phyloP scores from a whole-genome alignment of 495 filamentous ascomycete species.

The Talaromyces stipitatus region DNA sequence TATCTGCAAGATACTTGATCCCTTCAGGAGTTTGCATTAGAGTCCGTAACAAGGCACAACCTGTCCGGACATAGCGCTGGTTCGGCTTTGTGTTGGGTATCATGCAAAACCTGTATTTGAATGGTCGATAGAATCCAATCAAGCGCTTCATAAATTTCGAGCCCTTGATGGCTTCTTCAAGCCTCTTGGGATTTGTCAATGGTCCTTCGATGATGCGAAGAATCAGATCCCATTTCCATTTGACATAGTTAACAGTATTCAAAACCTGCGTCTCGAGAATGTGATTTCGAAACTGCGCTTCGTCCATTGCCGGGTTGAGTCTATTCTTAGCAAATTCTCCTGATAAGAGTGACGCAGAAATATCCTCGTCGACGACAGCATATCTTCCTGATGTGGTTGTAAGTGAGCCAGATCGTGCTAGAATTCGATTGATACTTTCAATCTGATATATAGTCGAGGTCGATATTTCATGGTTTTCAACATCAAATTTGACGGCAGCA shows the following conservation, averaged over 20 bases:
- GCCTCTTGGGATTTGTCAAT: constrained; percentile 78
- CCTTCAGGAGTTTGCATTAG: constrained; percentile 81
- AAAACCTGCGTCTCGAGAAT: constrained; percentile 84
- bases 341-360: constrained; percentile 31
- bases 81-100: constrained; percentile 81
- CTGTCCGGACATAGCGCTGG: constrained; percentile 86
- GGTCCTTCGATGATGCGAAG: constrained; percentile 88
- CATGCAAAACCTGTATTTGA: constrained; percentile 91
- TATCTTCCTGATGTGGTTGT: constrained; percentile 33
- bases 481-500: constrained; percentile 61
- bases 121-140: constrained; percentile 89
- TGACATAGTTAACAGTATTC: constrained; percentile 74
- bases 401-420: constrained; percentile 63
- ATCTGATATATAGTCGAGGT: constrained; percentile 92
- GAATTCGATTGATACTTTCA: constrained; percentile 89
- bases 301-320: constrained; percentile 70
- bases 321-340: constrained; percentile 65
- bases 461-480: constrained; percentile 67
- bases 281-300: constrained; percentile 74
- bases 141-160: constrained; percentile 94
- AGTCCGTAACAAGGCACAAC: constrained; percentile 78
- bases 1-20: constrained; percentile 74
- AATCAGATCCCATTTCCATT: constrained; percentile 96
- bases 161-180: constrained; percentile 90
- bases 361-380: constrained; percentile 36